Evolutionary conservation across 2,329 filamentous ascomycete species (phyloP).

Genomic region (Clonostachys byssicola): DNA sequence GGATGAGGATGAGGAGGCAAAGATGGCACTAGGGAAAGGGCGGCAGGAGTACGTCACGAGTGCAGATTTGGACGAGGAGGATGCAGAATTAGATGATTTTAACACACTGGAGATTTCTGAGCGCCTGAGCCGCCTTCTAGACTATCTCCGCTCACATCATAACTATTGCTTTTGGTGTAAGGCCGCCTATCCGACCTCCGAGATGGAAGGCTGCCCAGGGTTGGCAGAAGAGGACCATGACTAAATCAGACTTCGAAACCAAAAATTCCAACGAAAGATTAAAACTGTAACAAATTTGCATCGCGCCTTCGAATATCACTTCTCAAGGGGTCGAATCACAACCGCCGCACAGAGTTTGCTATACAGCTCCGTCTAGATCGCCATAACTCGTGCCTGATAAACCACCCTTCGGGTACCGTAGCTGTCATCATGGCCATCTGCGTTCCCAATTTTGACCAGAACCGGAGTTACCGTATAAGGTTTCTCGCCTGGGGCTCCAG

Average conservation of each 20-base stretch:
- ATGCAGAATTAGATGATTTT: conserved; percentile 80
- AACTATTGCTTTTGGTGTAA: conserved; percentile 98
- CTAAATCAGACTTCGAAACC: conserved; percentile 9
- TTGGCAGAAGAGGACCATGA: conserved; percentile 79
- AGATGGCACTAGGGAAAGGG: conserved; percentile 60
- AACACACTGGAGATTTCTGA: conserved; percentile 64
- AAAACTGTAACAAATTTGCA: neutral
- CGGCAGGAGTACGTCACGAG: conserved; percentile 52
- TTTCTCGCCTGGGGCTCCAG: neutral
- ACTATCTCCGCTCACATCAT: conserved; percentile 65
- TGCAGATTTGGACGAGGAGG: conserved; percentile 72
- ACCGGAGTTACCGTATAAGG: neutral
- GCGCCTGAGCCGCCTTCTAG: conserved; percentile 61
- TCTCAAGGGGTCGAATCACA: neutral
- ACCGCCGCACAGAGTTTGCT: too few species aligned
- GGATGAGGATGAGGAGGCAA: conserved; percentile 70
- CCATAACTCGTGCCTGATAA: neutral
- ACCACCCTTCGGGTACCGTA: neutral
- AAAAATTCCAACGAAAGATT: neutral
- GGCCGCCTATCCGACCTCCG: conserved; percentile 65
- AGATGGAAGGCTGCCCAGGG: conserved; percentile 87
- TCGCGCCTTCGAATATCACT: neutral
- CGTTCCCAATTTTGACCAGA: neutral
- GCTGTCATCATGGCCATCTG: neutral
- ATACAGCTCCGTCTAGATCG: too few species aligned